Evolutionary conservation across 352 stramenopile species (phyloP).

Genomic region (Phytophthora kernoviae): DNA sequence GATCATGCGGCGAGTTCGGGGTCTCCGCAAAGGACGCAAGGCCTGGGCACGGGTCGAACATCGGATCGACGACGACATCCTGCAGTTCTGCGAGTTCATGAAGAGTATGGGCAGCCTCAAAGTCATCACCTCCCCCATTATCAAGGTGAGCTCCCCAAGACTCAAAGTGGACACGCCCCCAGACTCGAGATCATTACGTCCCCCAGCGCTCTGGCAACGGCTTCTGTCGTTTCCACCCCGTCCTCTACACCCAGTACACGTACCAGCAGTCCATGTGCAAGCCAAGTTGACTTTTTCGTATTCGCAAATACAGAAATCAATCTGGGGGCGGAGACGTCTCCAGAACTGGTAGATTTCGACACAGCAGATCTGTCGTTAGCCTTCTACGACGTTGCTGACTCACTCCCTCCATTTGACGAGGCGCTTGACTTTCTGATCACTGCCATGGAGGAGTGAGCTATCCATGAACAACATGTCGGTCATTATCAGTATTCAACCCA

Average conservation of each 20-base stretch:
- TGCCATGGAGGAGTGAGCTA: slow-evolving; percentile 37
- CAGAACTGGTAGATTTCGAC: slow-evolving; percentile 17
- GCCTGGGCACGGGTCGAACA: slow-evolving; percentile 56
- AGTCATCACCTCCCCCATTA: slow-evolving; percentile 9
- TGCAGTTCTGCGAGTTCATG: slow-evolving; percentile 58
- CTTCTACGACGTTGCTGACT: not conserved
- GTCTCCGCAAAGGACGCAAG: slow-evolving; percentile 64
- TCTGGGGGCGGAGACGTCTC: slow-evolving; percentile 12
- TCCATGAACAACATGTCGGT: no score
- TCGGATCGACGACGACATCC: slow-evolving; percentile 58
- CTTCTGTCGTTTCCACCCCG: not conserved
- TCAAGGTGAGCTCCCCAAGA: not conserved
- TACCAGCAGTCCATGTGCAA: slow-evolving; percentile 31
- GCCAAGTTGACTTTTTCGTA: slow-evolving; percentile 20
- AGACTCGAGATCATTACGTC: slow-evolving; percentile 10
- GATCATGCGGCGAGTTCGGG: slow-evolving; percentile 61
- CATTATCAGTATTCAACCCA: no score
- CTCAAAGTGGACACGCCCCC: not conserved
- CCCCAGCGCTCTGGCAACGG: slow-evolving; percentile 1
- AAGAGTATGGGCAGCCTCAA: slow-evolving; percentile 37
- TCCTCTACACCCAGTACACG: slow-evolving; percentile 27
- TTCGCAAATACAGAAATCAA: not conserved
- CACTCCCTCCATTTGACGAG: slow-evolving; percentile 48
- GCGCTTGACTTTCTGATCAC: slow-evolving; percentile 63
- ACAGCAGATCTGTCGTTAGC: slow-evolving; percentile 11